These are phyloP conservation scores for Pseudopyricularia cyperi DNA, from an alignment of 2,329 filamentous ascomycete species.

Conservation along the genomic window DNA sequence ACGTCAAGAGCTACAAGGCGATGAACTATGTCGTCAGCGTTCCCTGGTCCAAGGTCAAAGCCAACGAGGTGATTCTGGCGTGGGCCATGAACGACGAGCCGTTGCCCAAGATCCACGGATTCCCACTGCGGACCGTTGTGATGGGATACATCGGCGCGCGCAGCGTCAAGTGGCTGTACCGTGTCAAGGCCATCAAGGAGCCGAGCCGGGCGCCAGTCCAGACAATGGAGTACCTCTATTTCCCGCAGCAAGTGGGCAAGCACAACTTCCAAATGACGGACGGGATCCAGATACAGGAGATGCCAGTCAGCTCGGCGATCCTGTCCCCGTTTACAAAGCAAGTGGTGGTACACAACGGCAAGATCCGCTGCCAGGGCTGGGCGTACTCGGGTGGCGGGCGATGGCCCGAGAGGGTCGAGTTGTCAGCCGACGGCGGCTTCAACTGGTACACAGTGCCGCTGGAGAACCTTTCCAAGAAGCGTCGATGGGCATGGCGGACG, in stretches of 20 bases:
- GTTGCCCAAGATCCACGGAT: constrained; percentile 53
- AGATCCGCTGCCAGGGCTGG: constrained; percentile 43
- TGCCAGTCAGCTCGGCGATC: constrained; percentile 56
- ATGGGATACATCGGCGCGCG: constrained; percentile 55
- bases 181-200: constrained; percentile 44
- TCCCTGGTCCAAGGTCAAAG: constrained; percentile 54
- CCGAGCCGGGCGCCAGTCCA: constrained; percentile 49
- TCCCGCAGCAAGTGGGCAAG: constrained; percentile 54
- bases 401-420: constrained; percentile 50
- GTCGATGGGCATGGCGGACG: constrained; percentile 48
- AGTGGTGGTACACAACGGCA: constrained; percentile 46
- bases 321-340: constrained; percentile 50
- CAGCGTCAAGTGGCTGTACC: constrained; percentile 51
- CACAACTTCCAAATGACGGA: constrained; percentile 47
- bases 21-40: constrained; percentile 58
- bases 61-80: constrained; percentile 51
- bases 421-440: constrained; percentile 49
- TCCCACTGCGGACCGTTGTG: constrained; percentile 47
- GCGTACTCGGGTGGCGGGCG: constrained; percentile 44
- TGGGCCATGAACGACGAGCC: constrained; percentile 62
- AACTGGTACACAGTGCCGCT: constrained; percentile 51
- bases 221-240: constrained; percentile 55
- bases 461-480: constrained; percentile 48
- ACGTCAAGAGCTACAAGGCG: constrained; percentile 53
- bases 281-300: constrained; percentile 57